Base-by-base conservation (phyloP, 2,329 filamentous ascomycete genomes). In the Hypoxylon sp. region DNA sequence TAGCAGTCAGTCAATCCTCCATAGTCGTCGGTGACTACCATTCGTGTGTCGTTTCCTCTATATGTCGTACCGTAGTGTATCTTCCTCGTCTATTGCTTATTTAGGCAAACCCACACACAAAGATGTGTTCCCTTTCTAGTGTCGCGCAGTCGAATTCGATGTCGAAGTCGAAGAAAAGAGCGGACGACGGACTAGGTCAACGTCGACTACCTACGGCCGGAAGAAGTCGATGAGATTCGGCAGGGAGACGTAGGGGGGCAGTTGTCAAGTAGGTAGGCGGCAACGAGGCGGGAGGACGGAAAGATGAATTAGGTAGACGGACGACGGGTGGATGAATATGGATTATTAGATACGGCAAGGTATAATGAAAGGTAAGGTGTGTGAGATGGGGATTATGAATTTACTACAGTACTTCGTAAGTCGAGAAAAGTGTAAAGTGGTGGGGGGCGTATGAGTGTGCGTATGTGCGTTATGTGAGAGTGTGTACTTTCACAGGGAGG, bases 1-100 rank as follows among this genome's bases (percentile, higher is more conserved):
- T 62, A 65, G 66, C 64, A 61, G 63, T 65, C 58, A 68, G 69
- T 73, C 70, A 74, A 66, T 74, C 69, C 70, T 63, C 72, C 72
- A 72, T 75, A 72, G 63, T 66, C 58, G 60, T 59, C 60, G 57
- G 64, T 72, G 60, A 30, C 65, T 71, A 63, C 66, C 64, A 71
- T 75, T 70, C 72, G 73, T 70, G 69, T 64, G 60, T 64, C 63
- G 63, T 67, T 67, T 25, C 60, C 41, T 58, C 55, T 66, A 30
- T 59, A 34, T 17, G 46, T 60, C 23, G 67, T 61, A 67, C 64
- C 32, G 56, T 52, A 36, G 55, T 60, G 52, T 62, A 55, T 48
- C 38, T 50, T 43, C 23, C 48, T 68, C 56, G 50, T 65, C 41
- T 66, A 62, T 52, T 61, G 25, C 43, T 65, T 38, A 38, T 58